Base-by-base conservation (phyloP, 176 grass and related monocot genomes). In the Tillandsia fasciculata region DNA sequence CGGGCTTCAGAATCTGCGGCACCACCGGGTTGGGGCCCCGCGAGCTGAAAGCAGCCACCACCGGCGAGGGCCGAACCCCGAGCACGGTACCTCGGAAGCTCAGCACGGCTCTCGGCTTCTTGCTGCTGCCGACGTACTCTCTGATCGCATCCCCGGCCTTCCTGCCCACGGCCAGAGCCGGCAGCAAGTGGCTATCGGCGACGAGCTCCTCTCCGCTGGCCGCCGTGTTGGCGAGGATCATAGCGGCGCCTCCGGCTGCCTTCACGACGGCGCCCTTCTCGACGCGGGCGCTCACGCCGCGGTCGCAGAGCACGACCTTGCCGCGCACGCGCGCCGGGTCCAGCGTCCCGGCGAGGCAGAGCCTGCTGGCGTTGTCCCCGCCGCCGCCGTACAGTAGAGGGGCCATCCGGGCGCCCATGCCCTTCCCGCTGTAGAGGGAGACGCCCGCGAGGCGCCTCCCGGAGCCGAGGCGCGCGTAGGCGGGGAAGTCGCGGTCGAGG, bases 31-130 rank as follows among this genome's bases (percentile, higher is more conserved):
- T 99, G 0, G 94, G 94, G 1, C 94, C 94, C n/a, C 94, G 85
- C 10, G 94, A 99, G 76, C 94, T 99, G 84, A 99, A 99, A 15
- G 94, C 94, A 0, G 89, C 94, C 72, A 90, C 94, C 49, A 93
- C 82, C 1, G 94, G 94, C 1, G 89, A 99, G 11, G 94, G 89
- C 18, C 77, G 87, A 26, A 99, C 69, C 11, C 94, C 89, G 5
- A 99, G 84, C 53, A 92, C 80, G 50, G 94, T 99, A 18, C 94
- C 94, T 18, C 94, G 77, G 73, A 99, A 99, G 69, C 81, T 90
- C 70, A 99, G 78, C 61, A 75, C 83, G 13, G 77, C 94, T 83
- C 77, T 84, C 9, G 84, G 79, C 56, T 77, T 79, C 14, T 67
- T 73, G 49, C 69, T 75, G 15, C 65, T 75, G 8, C 58, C 47